phyloP scores from a whole-genome alignment of 2,329 filamentous ascomycete genomes.

The Cercospora sesami region DNA sequence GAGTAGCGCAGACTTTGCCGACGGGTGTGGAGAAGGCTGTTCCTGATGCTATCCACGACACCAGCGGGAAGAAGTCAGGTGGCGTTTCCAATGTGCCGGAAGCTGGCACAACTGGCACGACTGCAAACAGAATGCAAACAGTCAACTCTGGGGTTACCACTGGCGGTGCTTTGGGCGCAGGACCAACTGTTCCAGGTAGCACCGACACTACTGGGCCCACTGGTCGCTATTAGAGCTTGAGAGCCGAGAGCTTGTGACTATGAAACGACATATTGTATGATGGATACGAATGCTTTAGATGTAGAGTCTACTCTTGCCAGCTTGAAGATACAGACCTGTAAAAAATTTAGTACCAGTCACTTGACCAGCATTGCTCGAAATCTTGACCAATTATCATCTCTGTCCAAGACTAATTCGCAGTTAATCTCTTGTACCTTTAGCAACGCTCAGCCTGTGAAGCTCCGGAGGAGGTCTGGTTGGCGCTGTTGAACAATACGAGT shows the following conservation, averaged over 20 bases:
- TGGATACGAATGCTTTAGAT: not conserved
- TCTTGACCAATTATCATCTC: not conserved
- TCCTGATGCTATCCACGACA: slow-evolving; percentile 19
- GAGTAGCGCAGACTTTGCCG: slow-evolving; percentile 15
- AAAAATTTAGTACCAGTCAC: not conserved
- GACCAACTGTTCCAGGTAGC: slow-evolving; percentile 6
- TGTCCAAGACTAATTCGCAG: not conserved
- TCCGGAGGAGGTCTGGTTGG: not conserved
- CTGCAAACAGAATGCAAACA: not conserved
- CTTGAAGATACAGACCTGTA: not conserved
- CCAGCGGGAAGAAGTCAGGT: slow-evolving; percentile 17
- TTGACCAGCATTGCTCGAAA: not conserved
- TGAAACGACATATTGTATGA: not conserved
- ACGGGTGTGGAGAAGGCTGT: slow-evolving; percentile 17
- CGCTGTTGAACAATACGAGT: not conserved
- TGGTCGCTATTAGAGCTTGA: not conserved
- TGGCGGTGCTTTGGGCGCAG: slow-evolving; percentile 1
- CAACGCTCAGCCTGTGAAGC: not conserved
- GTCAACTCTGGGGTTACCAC: not conserved
- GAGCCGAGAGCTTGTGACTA: not conserved
- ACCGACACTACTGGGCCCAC: not conserved
- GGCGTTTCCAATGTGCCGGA: not conserved
- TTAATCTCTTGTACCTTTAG: not conserved
- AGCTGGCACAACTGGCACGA: not conserved
- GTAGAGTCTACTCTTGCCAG: not conserved